Base-by-base conservation (phyloP, 257 asterid species). In the Scutellaria barbata region DNA sequence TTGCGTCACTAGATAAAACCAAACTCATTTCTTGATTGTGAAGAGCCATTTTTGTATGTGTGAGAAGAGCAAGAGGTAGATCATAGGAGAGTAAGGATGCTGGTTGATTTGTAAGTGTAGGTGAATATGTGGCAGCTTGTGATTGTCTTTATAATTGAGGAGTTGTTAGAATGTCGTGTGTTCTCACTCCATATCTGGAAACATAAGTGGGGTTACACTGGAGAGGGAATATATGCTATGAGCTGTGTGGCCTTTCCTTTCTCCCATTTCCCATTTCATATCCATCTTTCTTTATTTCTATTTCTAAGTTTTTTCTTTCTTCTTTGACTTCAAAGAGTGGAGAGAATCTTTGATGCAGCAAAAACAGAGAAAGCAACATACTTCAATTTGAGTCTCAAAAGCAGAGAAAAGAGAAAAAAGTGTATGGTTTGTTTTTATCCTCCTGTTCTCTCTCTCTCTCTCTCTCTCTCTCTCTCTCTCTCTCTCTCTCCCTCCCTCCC, bases 161-260 rank as follows among this genome's bases (percentile, higher is more conserved):
- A 78, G 85, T 81, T 58, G 90, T 82, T 81, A 51, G 83, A 48
- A 55, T 76, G 89, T 89, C 86, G 67, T 80, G 75, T 80, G 90
- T 83, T 85, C 86, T 87, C 98, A 87, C 96, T 80, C 90, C 97
- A 81, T 87, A 94, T 86, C 89, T 48, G 90, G 97, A 87, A 85
- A 87, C 96, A 87, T 75, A 76, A 73, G 88, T 86, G 92, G 87
- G 88, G 84, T 63, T 80, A 22, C 79, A 92, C 74, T 73, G 83
- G 53, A 75, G 11, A 64, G 79, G 81, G 98, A 93, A 90, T 94
- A 94, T 94, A 89, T 93, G 86, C 96, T 74, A 58, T 87, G 78
- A 83, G 85, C 80, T 87, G 82, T 87, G 90, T 73, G 69, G 82
- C 95, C 68, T 79, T 68, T 68, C 42, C 46, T 85, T 84, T 84